A percentile compares a stretch with the other conserved stretches of the same genome.
These are phyloP conservation scores for Exophiala aquamarina DNA, from an alignment of 2,329 filamentous ascomycete genomes.

Conservation along the genomic window DNA sequence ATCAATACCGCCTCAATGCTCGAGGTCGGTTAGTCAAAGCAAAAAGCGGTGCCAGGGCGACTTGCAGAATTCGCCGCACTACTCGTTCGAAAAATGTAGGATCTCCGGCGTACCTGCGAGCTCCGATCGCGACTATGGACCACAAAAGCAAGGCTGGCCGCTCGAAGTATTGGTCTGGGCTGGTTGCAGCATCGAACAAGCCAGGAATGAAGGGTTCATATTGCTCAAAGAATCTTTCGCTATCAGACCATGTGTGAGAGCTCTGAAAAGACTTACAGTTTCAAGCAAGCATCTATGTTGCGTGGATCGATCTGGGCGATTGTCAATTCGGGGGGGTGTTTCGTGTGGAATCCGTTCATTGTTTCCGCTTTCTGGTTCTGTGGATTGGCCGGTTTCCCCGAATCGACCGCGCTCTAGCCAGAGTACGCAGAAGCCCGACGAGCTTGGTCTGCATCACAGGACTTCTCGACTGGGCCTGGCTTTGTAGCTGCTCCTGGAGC, in stretches of 20 bases:
- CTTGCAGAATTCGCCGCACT: slow-evolving; percentile 9
- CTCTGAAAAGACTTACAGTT: slow-evolving; percentile 34
- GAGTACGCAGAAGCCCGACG: too few species aligned
- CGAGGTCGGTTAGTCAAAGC: slow-evolving; percentile 4
- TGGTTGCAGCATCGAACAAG: slow-evolving; percentile 6
- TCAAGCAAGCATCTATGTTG: slow-evolving; percentile 12
- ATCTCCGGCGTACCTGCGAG: slow-evolving; percentile 5
- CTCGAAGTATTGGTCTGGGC: slow-evolving; percentile 12
- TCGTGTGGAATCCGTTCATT: slow-evolving; percentile 2
- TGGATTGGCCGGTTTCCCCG: too few species aligned
- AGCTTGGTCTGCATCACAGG: too few species aligned
- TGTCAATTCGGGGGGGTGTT: slow-evolving; percentile 1
- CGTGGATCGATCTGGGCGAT: slow-evolving; percentile 3
- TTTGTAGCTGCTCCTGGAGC: slow-evolving; percentile 8
- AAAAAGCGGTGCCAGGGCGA: slow-evolving; percentile 6
- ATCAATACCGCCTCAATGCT: slow-evolving; percentile 11
- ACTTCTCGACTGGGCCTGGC: too few species aligned
- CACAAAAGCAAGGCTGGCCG: slow-evolving; percentile 13
- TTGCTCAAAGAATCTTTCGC: slow-evolving; percentile 8
- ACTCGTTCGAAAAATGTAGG: slow-evolving; percentile 12
- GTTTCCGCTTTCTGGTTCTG: background rate
- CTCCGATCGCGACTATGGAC: slow-evolving; percentile 9
- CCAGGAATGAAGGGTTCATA: slow-evolving; percentile 26
- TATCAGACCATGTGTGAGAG: background rate
- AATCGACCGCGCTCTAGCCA: too few species aligned